Conservation (phyloP, 371 early-diverging fungal species). For the Apophysomyces elegans region DNA sequence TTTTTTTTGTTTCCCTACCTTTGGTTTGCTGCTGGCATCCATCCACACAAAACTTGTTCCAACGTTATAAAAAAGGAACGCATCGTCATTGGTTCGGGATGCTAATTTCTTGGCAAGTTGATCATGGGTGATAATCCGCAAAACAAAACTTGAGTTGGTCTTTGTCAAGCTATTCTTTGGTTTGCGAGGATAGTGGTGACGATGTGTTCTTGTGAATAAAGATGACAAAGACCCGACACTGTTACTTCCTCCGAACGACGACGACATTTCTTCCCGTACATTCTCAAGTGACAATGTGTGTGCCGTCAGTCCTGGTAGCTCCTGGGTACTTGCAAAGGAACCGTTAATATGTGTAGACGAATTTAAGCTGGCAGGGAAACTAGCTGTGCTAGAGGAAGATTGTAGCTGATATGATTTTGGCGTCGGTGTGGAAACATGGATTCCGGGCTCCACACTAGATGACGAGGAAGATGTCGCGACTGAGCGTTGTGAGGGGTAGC, state of each 20-base stretch:
- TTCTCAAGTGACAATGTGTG: conserved; percentile 16
- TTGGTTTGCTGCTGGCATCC: conserved; percentile 62
- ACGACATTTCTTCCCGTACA: conserved; percentile 13
- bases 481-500: conserved; percentile 11
- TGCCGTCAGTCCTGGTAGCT: conserved; percentile 7
- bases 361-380: conserved; percentile 1
- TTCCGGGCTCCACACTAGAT: conserved; percentile 22
- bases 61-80: conserved; percentile 78
- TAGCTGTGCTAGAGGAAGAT: background rate
- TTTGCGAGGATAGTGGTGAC: conserved; percentile 41
- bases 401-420: conserved; percentile 18
- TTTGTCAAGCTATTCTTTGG: conserved; percentile 67
- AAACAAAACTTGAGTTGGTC: conserved; percentile 78
- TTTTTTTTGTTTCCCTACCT: conserved; percentile 36
- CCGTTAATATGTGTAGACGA: background rate
- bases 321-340: background rate
- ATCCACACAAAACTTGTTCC: conserved; percentile 77
- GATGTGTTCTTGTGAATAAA: conserved; percentile 21
- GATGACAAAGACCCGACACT: conserved; percentile 26
- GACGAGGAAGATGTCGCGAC: conserved; percentile 24
- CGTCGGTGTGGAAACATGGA: conserved; percentile 19
- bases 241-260: conserved; percentile 18
- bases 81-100: conserved; percentile 59
- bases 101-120: conserved; percentile 76
- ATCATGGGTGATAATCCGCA: conserved; percentile 78